Evolutionary conservation across 352 stramenopile genomes (phyloP), one percentile per base, ranked within the genome.

Genomic region (Pythium brassicae): DNA sequence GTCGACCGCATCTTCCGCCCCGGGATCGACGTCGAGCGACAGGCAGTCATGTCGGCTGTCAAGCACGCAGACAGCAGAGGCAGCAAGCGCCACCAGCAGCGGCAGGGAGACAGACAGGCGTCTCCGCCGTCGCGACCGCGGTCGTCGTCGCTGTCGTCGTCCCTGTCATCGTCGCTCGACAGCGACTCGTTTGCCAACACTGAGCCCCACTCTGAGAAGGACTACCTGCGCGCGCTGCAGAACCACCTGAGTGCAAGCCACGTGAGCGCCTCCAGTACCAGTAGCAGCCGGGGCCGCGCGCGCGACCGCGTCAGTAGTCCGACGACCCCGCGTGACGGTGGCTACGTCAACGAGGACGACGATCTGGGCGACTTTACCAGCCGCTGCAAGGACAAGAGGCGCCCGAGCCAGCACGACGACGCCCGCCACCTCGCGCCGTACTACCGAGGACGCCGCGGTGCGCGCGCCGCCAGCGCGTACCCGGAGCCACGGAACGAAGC

Each of bases 1-100:
- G 55, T 55, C 55, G 61, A 51, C 51, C 59, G 27, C 62, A 75
- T 57, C 44, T 62, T 40, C 66, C 53, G 60, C 67, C 57, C 26
- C 61, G 73, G 51, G 45, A 61, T 7, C 55, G 65, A 57, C 19
- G 25, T 17, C 17, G 60, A 59, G 44, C 48, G 39, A 14, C 46
- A 50, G 15, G 52, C 51, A 27, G 68, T 80, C 19, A 60, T 74
- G 50, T 75, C 62, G 49, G 72, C 79, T 47, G 71, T 79, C 65
- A 78, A 70, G 53, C 69, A 83, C 59, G 66, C 76, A 37, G 8
- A 37, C 8, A 37, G 32, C 32, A 8, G 20, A 48, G 20, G 34
- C 19, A 43, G 35, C 25, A 46, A 27, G 9, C 20, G 1, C 7
- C 22, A 44, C 12, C 10, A 50, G 7, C 22, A 5, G 7, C 20